These are phyloP conservation scores for Allium fistulosum DNA, from an alignment of 106 monocot genomes.

Conservation along the genomic window DNA sequence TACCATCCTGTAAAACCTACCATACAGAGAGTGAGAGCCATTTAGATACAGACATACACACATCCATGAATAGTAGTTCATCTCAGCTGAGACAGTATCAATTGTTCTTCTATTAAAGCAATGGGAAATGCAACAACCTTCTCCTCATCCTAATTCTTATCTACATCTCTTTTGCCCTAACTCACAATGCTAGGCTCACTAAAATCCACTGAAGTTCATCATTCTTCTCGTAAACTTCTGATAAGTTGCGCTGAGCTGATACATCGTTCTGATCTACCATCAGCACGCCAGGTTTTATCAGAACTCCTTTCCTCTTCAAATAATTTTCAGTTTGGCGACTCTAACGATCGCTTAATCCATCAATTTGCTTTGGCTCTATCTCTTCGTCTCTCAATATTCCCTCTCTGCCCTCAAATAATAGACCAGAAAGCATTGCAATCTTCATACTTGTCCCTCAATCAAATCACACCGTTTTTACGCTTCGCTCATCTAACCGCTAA, in stretches of 20 bases:
- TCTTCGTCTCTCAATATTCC: conserved; percentile 31
- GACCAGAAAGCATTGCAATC: conserved; percentile 21
- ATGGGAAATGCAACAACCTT: not conserved
- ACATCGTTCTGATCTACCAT: conserved; percentile 29
- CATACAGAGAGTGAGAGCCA: not conserved
- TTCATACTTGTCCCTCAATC: conserved; percentile 63
- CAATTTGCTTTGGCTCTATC: conserved; percentile 75
- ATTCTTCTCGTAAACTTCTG: conserved; percentile 40
- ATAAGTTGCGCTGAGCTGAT: conserved; percentile 55
- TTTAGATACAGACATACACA: not conserved
- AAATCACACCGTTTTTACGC: conserved; percentile 87
- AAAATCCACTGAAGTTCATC: conserved; percentile 25
- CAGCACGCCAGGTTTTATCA: conserved; percentile 32
- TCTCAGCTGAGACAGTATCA: no score
- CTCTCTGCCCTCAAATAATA: conserved; percentile 17
- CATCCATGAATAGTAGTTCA: not conserved
- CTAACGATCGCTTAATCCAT: conserved; percentile 59
- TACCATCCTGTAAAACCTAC: no score
- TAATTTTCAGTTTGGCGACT: conserved; percentile 49
- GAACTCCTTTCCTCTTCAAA: conserved; percentile 31
- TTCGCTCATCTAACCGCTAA: conserved; percentile 96
- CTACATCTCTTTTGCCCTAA: not conserved
- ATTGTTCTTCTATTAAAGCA: no score
- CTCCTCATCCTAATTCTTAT: not conserved
- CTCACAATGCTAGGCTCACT: conserved; percentile 58